A percentile compares a stretch with the other conserved stretches of the same genome.
phyloP scores from a whole-genome alignment of 2,329 filamentous ascomycete genomes.

The Lachnellula arida region DNA sequence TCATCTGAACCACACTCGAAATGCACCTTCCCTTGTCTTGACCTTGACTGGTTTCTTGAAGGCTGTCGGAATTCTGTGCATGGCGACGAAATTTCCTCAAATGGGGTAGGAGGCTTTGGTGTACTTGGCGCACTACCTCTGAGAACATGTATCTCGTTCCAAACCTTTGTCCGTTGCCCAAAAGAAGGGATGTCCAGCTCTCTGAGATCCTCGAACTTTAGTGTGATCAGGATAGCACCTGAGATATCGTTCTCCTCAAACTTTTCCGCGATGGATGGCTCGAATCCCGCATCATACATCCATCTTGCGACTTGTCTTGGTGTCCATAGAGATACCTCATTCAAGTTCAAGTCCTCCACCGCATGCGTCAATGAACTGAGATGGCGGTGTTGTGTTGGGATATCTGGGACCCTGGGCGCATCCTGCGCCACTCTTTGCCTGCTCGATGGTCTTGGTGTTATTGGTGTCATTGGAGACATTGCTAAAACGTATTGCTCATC shows the following conservation, averaged over 20 bases:
- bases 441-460: slow-evolving; percentile 59
- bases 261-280: slow-evolving; percentile 70
- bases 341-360: slow-evolving; percentile 52
- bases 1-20: slow-evolving; percentile 24
- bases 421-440: slow-evolving; percentile 25
- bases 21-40: slow-evolving; percentile 11
- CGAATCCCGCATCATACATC: slow-evolving; percentile 81
- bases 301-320: slow-evolving; percentile 76
- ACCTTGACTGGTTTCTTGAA: slow-evolving; percentile 21
- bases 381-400: slow-evolving; percentile 33
- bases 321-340: slow-evolving; percentile 61
- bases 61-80: slow-evolving; percentile 20
- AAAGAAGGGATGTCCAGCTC: slow-evolving; percentile 79
- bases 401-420: slow-evolving; percentile 23
- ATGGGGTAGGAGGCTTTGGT: slow-evolving; percentile 53
- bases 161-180: slow-evolving; percentile 72
- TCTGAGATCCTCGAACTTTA: slow-evolving; percentile 84
- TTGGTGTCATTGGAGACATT: slow-evolving; percentile 71
- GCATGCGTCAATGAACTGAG: slow-evolving; percentile 54
- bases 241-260: slow-evolving; percentile 93
- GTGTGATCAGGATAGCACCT: slow-evolving; percentile 78
- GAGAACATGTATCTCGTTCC: slow-evolving; percentile 72
- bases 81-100: slow-evolving; percentile 50
- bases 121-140: slow-evolving; percentile 50
- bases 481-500: slow-evolving; percentile 52